Base-by-base conservation (phyloP, 768 basidiomycete genomes). In the Hericium alpestre region DNA sequence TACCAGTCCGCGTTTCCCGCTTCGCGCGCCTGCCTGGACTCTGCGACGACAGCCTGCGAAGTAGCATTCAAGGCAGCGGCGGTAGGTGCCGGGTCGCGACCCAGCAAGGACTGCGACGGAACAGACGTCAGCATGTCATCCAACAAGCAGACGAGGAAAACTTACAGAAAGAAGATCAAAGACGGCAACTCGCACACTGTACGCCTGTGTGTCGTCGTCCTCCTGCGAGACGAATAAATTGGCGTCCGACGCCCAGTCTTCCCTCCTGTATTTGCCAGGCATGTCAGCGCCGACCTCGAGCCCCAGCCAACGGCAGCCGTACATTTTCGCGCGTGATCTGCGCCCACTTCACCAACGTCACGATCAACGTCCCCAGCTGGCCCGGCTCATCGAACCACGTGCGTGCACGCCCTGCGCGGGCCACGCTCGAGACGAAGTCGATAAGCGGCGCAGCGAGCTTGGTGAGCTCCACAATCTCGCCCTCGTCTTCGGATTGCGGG, bases 211-310 rank as follows among this genome's bases (percentile, higher is more conserved):
- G 59, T 95, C 93, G 59, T 97, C 95, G 55, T 96, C 92, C 65
- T 97, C 94, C 66, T 98, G 92, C 23, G 87, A 86, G 32, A 98
- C 84, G 65, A 98, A 98, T 3, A 87, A 82, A 63, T 98, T 97
- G 3, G 90, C 84, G 63, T 96, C 88, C 54, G 77, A 81, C 2
- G 83, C 80, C 95, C 95, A 98, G 15, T 82, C 86, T 32, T 93
- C 91, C 91, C 66, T 93, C 93, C 93, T 97, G 59, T 12, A 49
- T 15, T 25, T 25, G 25, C 25, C 11, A 43, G 20, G 32, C 27
- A 40, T 51, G 41, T 27, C 25, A 57, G 55, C 51, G 12, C 43
- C 46, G 57, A 37, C 54, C 55, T 32, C 56, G 9, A n/a, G 20
- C 40, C 18, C 46, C 15, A 22, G 56, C 20, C 3, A 6, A 20